These are phyloP conservation scores for Starmerella potacharoeniae DNA, from an alignment of 805 yeast genomes.

Conservation along the genomic window DNA sequence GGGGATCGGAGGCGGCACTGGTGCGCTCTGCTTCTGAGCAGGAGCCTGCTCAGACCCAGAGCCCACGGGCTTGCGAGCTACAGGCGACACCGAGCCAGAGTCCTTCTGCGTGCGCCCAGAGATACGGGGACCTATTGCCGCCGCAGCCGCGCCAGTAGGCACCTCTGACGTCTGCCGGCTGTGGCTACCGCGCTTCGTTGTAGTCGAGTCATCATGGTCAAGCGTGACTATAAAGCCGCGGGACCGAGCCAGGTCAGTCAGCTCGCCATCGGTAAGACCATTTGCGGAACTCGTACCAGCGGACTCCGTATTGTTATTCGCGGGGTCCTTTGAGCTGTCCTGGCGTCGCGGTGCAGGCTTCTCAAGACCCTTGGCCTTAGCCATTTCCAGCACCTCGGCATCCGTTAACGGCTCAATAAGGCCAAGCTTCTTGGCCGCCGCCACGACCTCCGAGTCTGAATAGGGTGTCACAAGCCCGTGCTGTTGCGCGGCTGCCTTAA, in stretches of 20 bases:
- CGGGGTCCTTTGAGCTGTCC: too few relatives aligned
- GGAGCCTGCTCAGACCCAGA: not conserved
- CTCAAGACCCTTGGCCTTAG: not conserved
- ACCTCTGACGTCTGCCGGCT: not conserved
- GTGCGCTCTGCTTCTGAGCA: not conserved
- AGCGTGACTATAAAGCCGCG: too few relatives aligned
- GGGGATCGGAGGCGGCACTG: not conserved
- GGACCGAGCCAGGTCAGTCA: too few relatives aligned
- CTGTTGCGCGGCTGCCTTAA: not conserved
- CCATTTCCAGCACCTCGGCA: not conserved
- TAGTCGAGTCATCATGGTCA: not conserved
- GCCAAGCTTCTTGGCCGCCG: conserved; percentile 38
- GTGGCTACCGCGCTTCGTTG: not conserved
- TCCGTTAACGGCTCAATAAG: conserved; percentile 37
- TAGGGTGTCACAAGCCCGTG: not conserved
- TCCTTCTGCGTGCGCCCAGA: not conserved
- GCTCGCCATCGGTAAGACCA: too few relatives aligned
- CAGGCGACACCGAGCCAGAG: not conserved
- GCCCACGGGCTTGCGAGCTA: not conserved
- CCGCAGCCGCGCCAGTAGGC: not conserved
- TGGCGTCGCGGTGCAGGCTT: too few relatives aligned
- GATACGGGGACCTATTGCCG: not conserved
- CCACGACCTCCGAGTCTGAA: not conserved
- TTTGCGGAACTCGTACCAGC: too few relatives aligned
- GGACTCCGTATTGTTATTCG: too few relatives aligned